Base-by-base conservation (phyloP, 352 stramenopile genomes). In the Phytophthora capsici region DNA sequence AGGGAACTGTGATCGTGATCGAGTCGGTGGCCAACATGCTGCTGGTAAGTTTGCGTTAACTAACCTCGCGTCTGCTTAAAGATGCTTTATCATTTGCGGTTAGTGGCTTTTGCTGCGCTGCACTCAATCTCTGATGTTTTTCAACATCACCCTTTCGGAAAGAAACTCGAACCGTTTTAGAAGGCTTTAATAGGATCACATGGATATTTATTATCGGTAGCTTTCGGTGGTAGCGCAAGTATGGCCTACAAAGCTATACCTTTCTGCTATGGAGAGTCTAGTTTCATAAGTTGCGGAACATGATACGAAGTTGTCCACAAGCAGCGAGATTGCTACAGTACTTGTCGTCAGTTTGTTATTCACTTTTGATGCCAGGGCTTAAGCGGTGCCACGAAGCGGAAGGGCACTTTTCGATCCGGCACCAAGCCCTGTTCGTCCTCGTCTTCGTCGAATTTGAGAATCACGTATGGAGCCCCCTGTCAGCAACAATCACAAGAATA, bases 401-500 rank as follows among this genome's bases (percentile, higher is more conserved):
- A 95, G 0, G 94, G 94, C 9, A 99, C 92, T 48, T 97, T 95
- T 16, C 95, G 66, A 62, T 98, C 90, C 2, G 96, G 95, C 19
- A 94, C 96, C 23, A 90, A 86, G 12, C 95, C 95, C 37, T 89
- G 82, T 53, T 97, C 86, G 48, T 98, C 86, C 64, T 98, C 96
- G 62, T 99, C 97, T 75, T 99, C 96, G 65, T 99, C 96, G 63
- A 99, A 99, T 62, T 98, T 98, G 30, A 99, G 82, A 63, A 99
- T 94, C 26, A 99, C 93, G 61, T 98, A 97, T 43, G 96, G 85
- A 25, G 84, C 82, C 16, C 86, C 84, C 78, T 90, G 58, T 14
- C 30, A 66, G 20, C 14, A 60, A 54, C 14, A 51, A 53, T 37
- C 6, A 7, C 26, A 30, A 30, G 6, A 30, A 30, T 30, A 10